These are phyloP conservation scores for Suhomyces pyralidae DNA, from an alignment of 805 yeast genomes.

Conservation along the genomic window DNA sequence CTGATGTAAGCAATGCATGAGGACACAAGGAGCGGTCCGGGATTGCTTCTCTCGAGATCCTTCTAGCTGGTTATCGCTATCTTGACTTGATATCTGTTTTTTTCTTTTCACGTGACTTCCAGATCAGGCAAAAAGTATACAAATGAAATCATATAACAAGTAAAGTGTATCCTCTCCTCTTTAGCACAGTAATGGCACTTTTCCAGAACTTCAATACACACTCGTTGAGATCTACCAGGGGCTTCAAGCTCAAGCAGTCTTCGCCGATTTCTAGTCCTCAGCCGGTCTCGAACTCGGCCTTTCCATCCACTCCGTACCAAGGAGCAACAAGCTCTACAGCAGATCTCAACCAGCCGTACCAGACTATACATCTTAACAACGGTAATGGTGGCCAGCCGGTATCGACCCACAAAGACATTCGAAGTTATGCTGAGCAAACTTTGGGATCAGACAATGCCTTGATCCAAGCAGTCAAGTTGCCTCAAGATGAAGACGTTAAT, in stretches of 20 bases:
- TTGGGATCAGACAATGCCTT: constrained; percentile 89
- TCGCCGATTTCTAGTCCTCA: constrained; percentile 41
- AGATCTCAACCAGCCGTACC: constrained; percentile 21
- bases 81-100: too few species aligned
- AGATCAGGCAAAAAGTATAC: not conserved
- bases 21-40: too few species aligned
- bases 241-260: constrained; percentile 39
- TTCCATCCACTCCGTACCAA: constrained; percentile 27
- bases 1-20: too few species aligned
- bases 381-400: constrained; percentile 28
- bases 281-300: constrained; percentile 31
- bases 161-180: not conserved
- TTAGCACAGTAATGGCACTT: constrained; percentile 29
- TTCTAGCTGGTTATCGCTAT: too few species aligned
- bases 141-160: not conserved
- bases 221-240: constrained; percentile 40
- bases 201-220: constrained; percentile 45
- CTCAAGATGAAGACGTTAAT: constrained; percentile 84
- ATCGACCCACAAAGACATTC: constrained; percentile 66
- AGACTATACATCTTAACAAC: constrained; percentile 23
- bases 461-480: constrained; percentile 89
- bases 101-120: not conserved
- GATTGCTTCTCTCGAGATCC: too few species aligned
- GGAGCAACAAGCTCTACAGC: not conserved
- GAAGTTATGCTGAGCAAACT: constrained; percentile 91